Evolutionary conservation across 2,329 filamentous ascomycete species (phyloP), one percentile per base, ranked within the genome.

Genomic region (Pseudocercospora macadamiae): DNA sequence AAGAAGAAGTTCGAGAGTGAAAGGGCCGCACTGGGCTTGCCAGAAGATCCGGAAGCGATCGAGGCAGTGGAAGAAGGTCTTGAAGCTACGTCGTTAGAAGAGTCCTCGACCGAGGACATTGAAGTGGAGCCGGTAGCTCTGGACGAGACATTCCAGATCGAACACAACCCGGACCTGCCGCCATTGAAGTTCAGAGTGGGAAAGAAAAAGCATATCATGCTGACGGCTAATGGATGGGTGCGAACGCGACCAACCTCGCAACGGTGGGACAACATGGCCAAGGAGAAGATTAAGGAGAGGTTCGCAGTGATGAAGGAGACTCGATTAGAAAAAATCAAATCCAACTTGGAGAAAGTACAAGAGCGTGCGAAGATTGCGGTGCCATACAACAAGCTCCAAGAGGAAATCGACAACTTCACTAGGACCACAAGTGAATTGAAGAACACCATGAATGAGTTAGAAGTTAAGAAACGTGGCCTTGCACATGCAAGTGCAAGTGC

Each of bases 1-100:
- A 86, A 87, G 73, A 82, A 83, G 65, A 80, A 84, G 64, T 90
- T 92, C 71, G 82, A 83, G 39, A 73, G 77, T 51, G 82, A 96
- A 78, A 81, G 91, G 61, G 77, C 80, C 58, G 78, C 78, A 18
- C 73, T 95, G 51, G 90, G 91, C 0, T 71, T 96, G 59, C 81
- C 83, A 10, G 66, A 61, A 23, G 64, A 69, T 28, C 51, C 55
- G 21, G 52, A 62, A 4, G 49, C 63, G 34, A 21, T 60, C 9
- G 61, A 67, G 19, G 58, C 61, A 26, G 59, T 65, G 21, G 63
- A 66, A 12, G 65, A 67, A 7, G 58, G 54, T 3, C 9, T 39
- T 34, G 54, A 60, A 6, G 58, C 39, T 4, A 30, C 47, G 2
- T 19, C 47, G 16, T 21, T 32, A 18, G 65, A 63, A 26, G 61